phyloP scores from a whole-genome alignment of 2,329 filamentous ascomycete genomes.

The Pleoardoris graminearum region DNA sequence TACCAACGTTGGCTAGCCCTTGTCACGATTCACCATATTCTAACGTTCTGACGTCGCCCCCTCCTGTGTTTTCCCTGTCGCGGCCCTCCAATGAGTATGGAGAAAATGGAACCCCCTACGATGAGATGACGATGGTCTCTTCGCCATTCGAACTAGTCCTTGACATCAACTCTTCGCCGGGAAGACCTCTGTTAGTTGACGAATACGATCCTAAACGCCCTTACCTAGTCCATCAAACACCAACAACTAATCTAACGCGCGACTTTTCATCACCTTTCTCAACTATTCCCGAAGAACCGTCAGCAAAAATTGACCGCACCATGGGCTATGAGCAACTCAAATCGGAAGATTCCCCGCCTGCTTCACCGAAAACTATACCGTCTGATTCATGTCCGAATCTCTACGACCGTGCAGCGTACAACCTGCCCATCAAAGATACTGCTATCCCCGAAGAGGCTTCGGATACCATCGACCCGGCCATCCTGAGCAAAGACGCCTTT shows the following conservation, averaged over 20 bases:
- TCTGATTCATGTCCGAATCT: slow-evolving; percentile 18
- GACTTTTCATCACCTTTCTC: slow-evolving; percentile 31
- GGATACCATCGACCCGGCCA: slow-evolving; percentile 32
- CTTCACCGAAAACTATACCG: slow-evolving; percentile 44
- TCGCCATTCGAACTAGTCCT: slow-evolving; percentile 26
- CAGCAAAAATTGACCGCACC: slow-evolving; percentile 17
- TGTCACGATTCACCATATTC: slow-evolving; percentile 82
- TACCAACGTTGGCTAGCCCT: slow-evolving; percentile 64
- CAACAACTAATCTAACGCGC: slow-evolving; percentile 14
- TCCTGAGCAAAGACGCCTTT: slow-evolving; percentile 30
- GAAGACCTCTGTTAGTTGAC: slow-evolving; percentile 4
- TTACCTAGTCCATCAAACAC: slow-evolving; percentile 24
- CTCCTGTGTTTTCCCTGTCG: slow-evolving; percentile 60
- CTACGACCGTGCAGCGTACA: slow-evolving; percentile 17
- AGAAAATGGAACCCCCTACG: slow-evolving; percentile 11
- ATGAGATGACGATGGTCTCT: slow-evolving; percentile 22
- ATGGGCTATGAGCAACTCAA: slow-evolving; percentile 12
- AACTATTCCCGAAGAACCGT: slow-evolving; percentile 31
- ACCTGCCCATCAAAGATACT: slow-evolving; percentile 36
- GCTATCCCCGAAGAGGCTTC: slow-evolving; percentile 29
- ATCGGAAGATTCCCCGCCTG: slow-evolving; percentile 41
- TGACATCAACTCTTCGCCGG: slow-evolving; percentile 10
- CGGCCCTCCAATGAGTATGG: slow-evolving; percentile 15
- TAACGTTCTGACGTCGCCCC: slow-evolving; percentile 52
- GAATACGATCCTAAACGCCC: slow-evolving; percentile 28